Evolutionary conservation across 176 grass and related monocot genomes (phyloP).

Genomic region (Bromus sterilis): DNA sequence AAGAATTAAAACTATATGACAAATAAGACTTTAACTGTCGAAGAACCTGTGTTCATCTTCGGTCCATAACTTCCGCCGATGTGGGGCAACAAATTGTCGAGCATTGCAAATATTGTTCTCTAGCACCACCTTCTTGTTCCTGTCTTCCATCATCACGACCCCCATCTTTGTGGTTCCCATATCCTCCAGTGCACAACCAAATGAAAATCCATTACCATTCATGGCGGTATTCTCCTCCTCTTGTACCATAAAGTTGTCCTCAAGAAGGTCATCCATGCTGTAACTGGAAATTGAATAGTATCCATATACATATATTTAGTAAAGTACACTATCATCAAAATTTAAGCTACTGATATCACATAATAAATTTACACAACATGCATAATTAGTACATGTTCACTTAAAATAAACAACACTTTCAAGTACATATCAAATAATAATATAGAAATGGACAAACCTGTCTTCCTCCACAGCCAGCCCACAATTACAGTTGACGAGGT

Average conservation of each 20-base stretch:
- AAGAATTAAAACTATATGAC: background rate
- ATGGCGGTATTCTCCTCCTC: background rate
- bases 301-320: background rate
- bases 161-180: background rate
- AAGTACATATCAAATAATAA: background rate
- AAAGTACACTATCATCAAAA: background rate
- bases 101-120: background rate
- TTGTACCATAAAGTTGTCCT: background rate
- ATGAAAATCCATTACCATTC: background rate
- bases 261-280: background rate
- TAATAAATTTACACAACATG: background rate
- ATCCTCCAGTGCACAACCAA: background rate
- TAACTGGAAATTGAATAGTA: background rate
- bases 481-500: background rate
- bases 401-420: background rate
- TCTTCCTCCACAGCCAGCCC: background rate
- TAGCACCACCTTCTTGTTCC: background rate
- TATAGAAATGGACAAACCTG: background rate
- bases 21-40: background rate
- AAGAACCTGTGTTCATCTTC: slow-evolving; percentile 6
- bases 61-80: background rate
- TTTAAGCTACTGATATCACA: background rate
- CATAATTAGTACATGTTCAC: background rate
- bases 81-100: background rate
- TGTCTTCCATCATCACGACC: background rate